Evolutionary conservation across 192 early-diverging fungal genomes (phyloP).

Genomic region (Diversispora epigaea): DNA sequence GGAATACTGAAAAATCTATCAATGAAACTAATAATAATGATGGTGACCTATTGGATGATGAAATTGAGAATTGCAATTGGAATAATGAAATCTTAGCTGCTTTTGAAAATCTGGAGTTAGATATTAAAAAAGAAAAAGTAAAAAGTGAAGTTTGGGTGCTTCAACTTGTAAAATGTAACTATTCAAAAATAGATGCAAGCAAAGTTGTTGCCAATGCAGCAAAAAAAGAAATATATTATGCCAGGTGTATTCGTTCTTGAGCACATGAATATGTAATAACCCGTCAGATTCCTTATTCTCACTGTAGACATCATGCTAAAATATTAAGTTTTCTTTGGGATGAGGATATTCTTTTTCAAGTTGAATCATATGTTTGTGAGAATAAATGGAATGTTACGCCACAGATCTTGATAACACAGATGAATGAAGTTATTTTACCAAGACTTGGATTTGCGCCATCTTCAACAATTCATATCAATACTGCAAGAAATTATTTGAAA

Average conservation of each 20-base stretch:
- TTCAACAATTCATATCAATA: background rate
- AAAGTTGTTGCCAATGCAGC: too few relatives aligned
- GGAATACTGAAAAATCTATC: too few relatives aligned
- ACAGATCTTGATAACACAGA: background rate
- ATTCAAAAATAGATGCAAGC: too few relatives aligned
- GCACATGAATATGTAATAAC: too few relatives aligned
- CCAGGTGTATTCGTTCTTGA: too few relatives aligned
- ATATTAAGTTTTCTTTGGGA: too few relatives aligned
- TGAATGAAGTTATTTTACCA: slow-evolving; percentile 3
- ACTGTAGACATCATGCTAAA: too few relatives aligned
- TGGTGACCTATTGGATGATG: background rate
- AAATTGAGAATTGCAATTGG: background rate
- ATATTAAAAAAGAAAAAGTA: slow-evolving; percentile 1
- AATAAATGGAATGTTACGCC: background rate
- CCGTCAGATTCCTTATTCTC: too few relatives aligned
- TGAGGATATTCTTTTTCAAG: too few relatives aligned
- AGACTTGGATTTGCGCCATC: background rate
- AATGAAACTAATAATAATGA: background rate
- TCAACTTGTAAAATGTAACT: background rate
- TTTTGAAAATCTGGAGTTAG: background rate
- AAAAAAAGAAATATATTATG: too few relatives aligned
- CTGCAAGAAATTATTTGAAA: slow-evolving; percentile 9
- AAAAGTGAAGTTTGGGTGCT: slow-evolving; percentile 6
- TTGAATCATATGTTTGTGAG: slow-evolving; percentile 4
- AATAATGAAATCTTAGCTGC: slow-evolving; percentile 5